A percentile compares a stretch with the other conserved stretches of the same genome.
Conservation (phyloP, 164 flowering plant genomes). For the Vitis rotundifolia region DNA sequence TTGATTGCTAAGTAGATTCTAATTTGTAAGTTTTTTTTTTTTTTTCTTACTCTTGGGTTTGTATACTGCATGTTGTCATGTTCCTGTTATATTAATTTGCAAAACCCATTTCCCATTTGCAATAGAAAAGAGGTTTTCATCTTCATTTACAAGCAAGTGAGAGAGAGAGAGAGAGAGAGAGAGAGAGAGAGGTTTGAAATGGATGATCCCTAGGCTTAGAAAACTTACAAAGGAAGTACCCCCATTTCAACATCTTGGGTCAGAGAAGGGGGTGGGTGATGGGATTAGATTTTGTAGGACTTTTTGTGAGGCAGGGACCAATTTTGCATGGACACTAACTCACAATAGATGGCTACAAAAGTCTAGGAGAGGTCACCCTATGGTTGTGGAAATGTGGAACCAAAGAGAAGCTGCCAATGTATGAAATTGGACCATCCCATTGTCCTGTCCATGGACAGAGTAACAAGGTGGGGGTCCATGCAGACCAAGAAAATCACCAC, state of each 20-base stretch:
- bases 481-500: neutral
- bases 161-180: conserved; percentile 5
- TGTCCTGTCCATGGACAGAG: neutral
- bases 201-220: neutral
- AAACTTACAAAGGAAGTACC: neutral
- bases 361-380: neutral
- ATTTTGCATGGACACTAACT: conserved; percentile 1
- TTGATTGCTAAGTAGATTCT: neutral
- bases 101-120: conserved; percentile 8
- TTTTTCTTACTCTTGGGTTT: too few relatives aligned
- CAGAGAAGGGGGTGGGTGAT: neutral
- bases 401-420: neutral
- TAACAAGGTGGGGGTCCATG: conserved; percentile 14
- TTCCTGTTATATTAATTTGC: neutral
- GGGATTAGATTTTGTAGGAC: neutral
- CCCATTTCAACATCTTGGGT: neutral
- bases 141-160: conserved; percentile 15
- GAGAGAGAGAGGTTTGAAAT: neutral
- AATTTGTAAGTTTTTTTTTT: too few relatives aligned
- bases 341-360: neutral
- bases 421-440: neutral
- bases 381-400: conserved; percentile 19
- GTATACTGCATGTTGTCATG: neutral
- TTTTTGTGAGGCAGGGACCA: neutral
- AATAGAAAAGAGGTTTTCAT: neutral